Evolutionary conservation across 768 basidiomycete species (phyloP).

Genomic region (Mycena olivaceomarginata): DNA sequence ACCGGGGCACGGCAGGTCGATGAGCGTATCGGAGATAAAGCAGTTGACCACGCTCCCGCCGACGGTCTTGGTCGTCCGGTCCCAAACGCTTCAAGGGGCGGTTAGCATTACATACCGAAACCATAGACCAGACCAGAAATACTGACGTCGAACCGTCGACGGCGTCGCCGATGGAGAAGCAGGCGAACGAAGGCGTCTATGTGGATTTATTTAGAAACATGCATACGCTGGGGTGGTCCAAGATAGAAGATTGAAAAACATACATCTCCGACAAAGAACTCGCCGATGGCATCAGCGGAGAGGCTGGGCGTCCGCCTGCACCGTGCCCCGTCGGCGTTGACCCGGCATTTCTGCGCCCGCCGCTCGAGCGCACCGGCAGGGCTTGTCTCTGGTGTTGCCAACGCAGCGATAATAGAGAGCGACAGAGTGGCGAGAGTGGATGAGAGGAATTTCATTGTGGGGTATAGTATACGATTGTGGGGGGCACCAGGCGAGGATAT

Average conservation of each 20-base stretch:
- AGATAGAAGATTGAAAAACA: neutral
- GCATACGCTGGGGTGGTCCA: neutral
- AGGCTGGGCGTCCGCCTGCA: conserved; percentile 11
- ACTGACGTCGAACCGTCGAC: neutral
- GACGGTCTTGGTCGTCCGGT: neutral
- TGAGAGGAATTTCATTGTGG: conserved; percentile 14
- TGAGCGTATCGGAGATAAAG: neutral
- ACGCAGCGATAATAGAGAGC: neutral
- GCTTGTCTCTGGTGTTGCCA: neutral
- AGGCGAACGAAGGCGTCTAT: conserved; percentile 15
- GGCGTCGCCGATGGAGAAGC: neutral
- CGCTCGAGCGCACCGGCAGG: neutral
- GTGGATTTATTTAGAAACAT: neutral
- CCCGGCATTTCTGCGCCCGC: conserved; percentile 1
- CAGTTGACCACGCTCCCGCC: neutral
- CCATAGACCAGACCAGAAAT: neutral
- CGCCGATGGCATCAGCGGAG: neutral
- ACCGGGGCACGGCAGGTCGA: neutral
- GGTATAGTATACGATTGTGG: too few species aligned
- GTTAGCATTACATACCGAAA: neutral
- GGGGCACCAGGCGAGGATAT: too few species aligned
- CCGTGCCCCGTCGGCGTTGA: neutral
- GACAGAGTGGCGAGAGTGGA: neutral
- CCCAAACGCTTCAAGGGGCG: neutral
- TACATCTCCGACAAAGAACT: conserved; percentile 18